Conservation (phyloP, 1,284 basidiomycete species). For the Hymenochaete sp. region DNA sequence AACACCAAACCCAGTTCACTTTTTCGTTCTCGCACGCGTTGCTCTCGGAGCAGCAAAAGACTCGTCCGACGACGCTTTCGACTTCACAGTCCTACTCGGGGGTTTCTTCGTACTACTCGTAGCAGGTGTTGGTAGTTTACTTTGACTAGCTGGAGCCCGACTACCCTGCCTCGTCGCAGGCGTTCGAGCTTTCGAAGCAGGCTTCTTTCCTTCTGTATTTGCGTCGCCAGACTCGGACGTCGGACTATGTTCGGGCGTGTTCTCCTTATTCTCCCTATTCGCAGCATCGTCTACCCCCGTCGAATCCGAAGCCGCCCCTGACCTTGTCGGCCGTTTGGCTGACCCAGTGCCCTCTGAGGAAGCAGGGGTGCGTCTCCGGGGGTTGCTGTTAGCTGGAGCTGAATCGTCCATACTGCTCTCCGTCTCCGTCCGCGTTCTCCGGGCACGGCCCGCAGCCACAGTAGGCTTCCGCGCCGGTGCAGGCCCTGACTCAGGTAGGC, state of each 20-base stretch:
- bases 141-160: not conserved
- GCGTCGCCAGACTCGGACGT: slow-evolving; percentile 7
- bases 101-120: slow-evolving; percentile 3
- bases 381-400: slow-evolving; percentile 10
- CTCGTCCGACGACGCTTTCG: slow-evolving; percentile 13
- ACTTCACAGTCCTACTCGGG: not conserved
- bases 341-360: not conserved
- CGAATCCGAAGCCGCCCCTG: not conserved
- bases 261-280: slow-evolving; percentile 30
- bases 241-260: slow-evolving; percentile 28
- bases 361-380: not conserved
- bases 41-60: not conserved
- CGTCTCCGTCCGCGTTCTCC: slow-evolving; percentile 3
- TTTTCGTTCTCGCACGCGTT: slow-evolving; percentile 11
- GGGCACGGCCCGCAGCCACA: not conserved
- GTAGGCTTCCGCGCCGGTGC: slow-evolving; percentile 1
- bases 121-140: not conserved
- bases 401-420: slow-evolving; percentile 6
- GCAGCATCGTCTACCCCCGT: slow-evolving; percentile 15
- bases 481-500: slow-evolving; percentile 2
- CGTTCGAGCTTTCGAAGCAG: slow-evolving; percentile 5
- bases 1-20: not conserved
- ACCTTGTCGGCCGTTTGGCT: not conserved
- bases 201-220: not conserved
- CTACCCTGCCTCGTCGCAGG: not conserved